Conservation (phyloP, 257 asterid genomes). For the Petunia axillaris region DNA sequence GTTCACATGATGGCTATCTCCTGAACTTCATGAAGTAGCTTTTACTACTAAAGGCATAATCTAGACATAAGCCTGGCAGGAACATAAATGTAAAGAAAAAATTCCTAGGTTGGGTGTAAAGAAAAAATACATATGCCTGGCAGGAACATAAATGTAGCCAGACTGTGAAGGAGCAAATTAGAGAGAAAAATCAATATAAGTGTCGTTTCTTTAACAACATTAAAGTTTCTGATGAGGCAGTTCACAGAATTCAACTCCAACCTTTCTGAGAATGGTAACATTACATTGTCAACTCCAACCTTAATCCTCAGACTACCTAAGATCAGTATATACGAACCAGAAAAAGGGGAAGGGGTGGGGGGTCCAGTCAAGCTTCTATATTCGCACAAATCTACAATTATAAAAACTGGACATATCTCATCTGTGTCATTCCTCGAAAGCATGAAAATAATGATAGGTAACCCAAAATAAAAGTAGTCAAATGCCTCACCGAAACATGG, state of each 20-base stretch:
- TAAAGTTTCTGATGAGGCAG: neutral
- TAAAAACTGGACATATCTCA: neutral
- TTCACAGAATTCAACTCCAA: neutral
- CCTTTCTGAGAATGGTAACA: too few species aligned
- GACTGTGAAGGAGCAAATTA: neutral
- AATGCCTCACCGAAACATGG: neutral
- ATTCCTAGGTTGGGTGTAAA: too few species aligned
- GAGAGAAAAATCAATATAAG: neutral
- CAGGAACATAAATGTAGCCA: neutral
- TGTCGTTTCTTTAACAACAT: neutral
- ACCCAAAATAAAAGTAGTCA: neutral
- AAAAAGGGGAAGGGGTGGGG: neutral
- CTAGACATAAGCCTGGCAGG: neutral
- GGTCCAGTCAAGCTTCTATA: neutral
- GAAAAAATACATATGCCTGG: neutral
- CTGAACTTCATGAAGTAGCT: neutral
- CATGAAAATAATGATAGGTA: neutral
- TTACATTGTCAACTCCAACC: neutral
- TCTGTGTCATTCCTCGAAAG: neutral
- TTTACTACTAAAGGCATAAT: neutral
- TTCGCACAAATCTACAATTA: neutral
- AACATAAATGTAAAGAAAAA: neutral
- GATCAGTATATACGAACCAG: neutral
- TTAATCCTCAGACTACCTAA: neutral
- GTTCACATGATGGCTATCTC: neutral